Evolutionary conservation across 345 rosid genomes (phyloP), one percentile per base, ranked within the genome.

Genomic region (Noccaea bulbosa): DNA sequence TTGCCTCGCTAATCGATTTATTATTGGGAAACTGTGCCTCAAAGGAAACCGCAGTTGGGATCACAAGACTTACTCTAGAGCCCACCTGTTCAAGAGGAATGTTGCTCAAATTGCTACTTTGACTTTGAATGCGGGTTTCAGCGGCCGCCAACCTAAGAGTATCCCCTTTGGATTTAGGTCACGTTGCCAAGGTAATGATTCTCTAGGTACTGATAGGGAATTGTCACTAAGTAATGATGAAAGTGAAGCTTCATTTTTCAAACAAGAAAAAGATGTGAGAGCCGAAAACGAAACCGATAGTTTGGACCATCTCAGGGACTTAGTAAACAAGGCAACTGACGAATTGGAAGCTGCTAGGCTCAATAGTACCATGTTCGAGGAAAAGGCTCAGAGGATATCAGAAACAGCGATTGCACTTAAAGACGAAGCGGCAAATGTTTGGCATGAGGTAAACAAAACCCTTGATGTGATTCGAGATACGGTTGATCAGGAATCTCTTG

Each of bases 381-480:
- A 91, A 60, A 91, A 86, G 81, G 97, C 97, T 59, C 96, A 87
- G 72, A 71, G 81, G 48, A 84, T 91, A 67, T 87, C 98, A 6
- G 97, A 93, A 82, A 62, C 84, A 72, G 96, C 97, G 6, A 91
- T 93, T 39, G 85, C 94, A 10, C 79, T 84, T 79, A 91, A 91
- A 81, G 98, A 93, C 47, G 83, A 89, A 71, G 93, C 91, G 2
- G 69, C 75, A 11, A 71, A 62, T 75, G 93, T 88, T 62, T 79
- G 92, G 94, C 73, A 56, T 43, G 75, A 87, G 66, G 92, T 93
- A 6, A 84, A 82, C 81, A 55, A 45, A 51, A 74, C 85, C 8
- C 86, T 88, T 69, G 74, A 87, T 79, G 63, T 66, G 49, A 62
- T 91, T 51, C 95, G 83, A 50, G 86, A 79, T 71, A 81, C 83